phyloP scores from a whole-genome alignment of 164 flowering plant species.

The Stephania cephalantha region DNA sequence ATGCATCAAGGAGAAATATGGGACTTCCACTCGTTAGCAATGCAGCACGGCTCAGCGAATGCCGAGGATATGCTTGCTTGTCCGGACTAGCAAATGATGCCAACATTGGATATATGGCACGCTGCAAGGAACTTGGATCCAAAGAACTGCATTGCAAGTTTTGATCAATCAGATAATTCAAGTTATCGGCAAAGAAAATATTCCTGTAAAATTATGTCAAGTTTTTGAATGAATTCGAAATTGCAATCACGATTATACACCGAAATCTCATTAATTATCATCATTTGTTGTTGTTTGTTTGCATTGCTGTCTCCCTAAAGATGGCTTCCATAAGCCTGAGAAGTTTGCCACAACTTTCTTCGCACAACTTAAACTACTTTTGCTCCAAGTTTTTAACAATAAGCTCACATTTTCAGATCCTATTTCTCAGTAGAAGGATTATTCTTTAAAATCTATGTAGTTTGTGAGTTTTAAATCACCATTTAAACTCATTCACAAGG shows the following conservation, averaged over 20 bases:
- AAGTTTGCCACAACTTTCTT: too few species aligned
- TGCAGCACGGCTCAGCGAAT: conserved; percentile 96
- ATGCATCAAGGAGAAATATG: conserved; percentile 93
- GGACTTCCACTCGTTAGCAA: conserved; percentile 91
- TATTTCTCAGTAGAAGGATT: neutral
- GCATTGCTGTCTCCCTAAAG: too few species aligned
- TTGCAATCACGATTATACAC: neutral
- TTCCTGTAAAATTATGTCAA: neutral
- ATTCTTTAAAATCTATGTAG: neutral
- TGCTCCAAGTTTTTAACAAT: too few species aligned
- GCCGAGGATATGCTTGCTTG: conserved; percentile 95
- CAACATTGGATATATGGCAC: conserved; percentile 82
- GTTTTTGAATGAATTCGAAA: neutral
- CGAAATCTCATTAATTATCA: neutral
- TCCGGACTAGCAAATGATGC: conserved; percentile 83
- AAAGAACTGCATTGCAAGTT: conserved; percentile 63
- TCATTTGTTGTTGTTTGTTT: neutral
- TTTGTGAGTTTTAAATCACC: neutral
- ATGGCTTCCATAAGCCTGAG: too few species aligned
- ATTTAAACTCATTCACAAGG: neutral
- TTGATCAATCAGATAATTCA: conserved; percentile 5
- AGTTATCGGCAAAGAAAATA: neutral
- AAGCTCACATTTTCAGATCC: neutral
- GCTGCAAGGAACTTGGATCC: conserved; percentile 88
- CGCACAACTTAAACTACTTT: too few species aligned